Evolutionary conservation across 208 protist species (phyloP).

Genomic region (Trypanosoma platydactyli): DNA sequence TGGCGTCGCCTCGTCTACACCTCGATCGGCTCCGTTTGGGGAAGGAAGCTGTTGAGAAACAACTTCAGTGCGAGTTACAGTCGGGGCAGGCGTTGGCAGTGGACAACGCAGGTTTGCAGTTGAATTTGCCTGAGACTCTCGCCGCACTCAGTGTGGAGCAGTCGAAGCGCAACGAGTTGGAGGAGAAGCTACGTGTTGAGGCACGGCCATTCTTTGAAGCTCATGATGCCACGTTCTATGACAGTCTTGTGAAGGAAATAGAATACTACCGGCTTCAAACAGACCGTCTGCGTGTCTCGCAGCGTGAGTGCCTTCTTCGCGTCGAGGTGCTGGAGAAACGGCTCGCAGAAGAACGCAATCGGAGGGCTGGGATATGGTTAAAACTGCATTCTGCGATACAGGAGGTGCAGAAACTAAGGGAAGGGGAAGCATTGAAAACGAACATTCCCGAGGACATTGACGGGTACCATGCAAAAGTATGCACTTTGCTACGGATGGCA

Average conservation of each 20-base stretch:
- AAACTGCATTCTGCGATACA: constrained; percentile 44
- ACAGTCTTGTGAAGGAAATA: constrained; percentile 43
- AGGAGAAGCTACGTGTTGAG: constrained; percentile 28
- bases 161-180: constrained; percentile 23
- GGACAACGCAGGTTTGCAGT: constrained; percentile 46
- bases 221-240: constrained; percentile 6
- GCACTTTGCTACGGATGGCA: constrained; percentile 46
- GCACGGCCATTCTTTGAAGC: not conserved
- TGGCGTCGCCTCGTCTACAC: constrained; percentile 41
- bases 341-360: constrained; percentile 35
- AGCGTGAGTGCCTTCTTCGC: constrained; percentile 25
- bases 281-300: constrained; percentile 33
- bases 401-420: constrained; percentile 33
- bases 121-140: constrained; percentile 30
- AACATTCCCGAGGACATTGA: constrained; percentile 47
- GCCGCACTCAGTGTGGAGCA: constrained; percentile 25
- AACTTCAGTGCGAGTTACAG: constrained; percentile 32
- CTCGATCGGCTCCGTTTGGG: constrained; percentile 46
- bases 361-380: constrained; percentile 28
- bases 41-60: constrained; percentile 35
- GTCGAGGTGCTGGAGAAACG: constrained; percentile 29
- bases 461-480: constrained; percentile 38
- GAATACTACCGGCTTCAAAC: constrained; percentile 72
- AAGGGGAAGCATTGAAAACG: constrained; percentile 15
- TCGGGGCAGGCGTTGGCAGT: constrained; percentile 38